Conservation (phyloP, 148 eudicot species). For the Mesembryanthemum crystallinum region DNA sequence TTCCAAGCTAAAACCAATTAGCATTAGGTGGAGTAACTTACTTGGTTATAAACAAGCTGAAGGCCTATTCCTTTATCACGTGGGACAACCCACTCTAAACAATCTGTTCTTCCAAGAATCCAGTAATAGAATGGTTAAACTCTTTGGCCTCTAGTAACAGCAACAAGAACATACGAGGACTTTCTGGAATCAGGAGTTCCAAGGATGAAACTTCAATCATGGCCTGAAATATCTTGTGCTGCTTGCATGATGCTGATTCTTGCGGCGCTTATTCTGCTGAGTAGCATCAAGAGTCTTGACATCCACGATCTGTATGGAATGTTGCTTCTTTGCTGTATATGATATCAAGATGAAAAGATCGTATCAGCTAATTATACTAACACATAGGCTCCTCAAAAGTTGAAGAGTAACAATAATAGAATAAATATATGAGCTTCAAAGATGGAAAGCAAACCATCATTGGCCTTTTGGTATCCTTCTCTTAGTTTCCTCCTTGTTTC, state of each 20-base stretch:
- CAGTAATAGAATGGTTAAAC: no score
- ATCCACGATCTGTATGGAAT: neutral
- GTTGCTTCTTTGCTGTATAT: conserved; percentile 13
- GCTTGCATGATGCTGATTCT: neutral
- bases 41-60: no score
- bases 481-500: neutral
- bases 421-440: neutral
- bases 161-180: neutral
- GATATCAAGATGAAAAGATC: neutral
- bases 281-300: neutral
- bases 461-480: neutral
- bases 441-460: conserved; percentile 4
- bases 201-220: neutral
- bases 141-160: no score
- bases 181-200: neutral
- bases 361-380: neutral
- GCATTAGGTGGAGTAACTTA: no score
- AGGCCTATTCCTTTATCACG: no score
- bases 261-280: conserved; percentile 1
- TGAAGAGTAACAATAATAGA: neutral
- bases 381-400: neutral
- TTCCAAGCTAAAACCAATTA: no score
- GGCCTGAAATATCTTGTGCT: neutral
- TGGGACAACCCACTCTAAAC: no score
- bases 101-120: no score